These are phyloP conservation scores for Lichtheimia hyalospora DNA, from an alignment of 371 early-diverging fungal species.

Conservation along the genomic window DNA sequence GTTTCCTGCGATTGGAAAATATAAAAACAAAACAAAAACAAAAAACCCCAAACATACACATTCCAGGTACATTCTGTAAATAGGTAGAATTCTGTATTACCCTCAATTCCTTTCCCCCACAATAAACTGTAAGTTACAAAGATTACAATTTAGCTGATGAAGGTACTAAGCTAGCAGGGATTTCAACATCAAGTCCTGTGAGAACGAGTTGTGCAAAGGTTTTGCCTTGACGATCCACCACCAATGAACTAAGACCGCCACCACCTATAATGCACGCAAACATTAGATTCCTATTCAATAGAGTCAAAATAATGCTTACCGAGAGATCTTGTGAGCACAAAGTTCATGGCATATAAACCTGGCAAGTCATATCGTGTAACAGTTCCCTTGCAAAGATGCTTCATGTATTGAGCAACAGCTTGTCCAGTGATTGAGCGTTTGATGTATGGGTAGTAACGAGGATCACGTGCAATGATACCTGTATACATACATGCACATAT, in stretches of 20 bases:
- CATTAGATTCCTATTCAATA: neutral
- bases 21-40: too few relatives aligned
- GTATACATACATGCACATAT: too few relatives aligned
- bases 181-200: conserved; percentile 53
- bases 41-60: neutral
- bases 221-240: conserved; percentile 75
- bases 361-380: conserved; percentile 70
- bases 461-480: conserved; percentile 61
- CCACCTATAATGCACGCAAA: conserved; percentile 43
- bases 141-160: conserved; percentile 38
- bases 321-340: conserved; percentile 67
- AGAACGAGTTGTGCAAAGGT: conserved; percentile 72
- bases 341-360: conserved; percentile 66
- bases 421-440: conserved; percentile 39
- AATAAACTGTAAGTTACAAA: conserved; percentile 1
- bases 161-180: conserved; percentile 52
- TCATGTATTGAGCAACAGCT: conserved; percentile 61
- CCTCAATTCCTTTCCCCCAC: neutral
- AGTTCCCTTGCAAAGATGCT: conserved; percentile 62
- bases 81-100: conserved; percentile 4
- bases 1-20: too few relatives aligned
- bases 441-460: conserved; percentile 56
- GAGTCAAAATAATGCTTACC: conserved; percentile 27
- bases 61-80: conserved; percentile 8
- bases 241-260: conserved; percentile 68